Evolutionary conservation across 306 rosid species (phyloP).

Genomic region (Potentilla sterilis): DNA sequence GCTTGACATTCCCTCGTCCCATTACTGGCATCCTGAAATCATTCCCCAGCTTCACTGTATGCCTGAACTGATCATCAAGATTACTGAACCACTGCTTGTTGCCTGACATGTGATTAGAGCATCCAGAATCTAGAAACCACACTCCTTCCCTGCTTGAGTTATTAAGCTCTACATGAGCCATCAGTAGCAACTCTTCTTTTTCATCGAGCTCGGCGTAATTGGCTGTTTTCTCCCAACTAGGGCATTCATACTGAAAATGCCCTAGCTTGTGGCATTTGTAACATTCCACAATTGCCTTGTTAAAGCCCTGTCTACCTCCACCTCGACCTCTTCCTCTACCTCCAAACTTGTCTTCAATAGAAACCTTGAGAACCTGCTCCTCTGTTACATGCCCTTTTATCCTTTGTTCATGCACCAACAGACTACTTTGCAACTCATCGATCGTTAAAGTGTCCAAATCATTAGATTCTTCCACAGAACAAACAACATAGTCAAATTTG

Average conservation of each 20-base stretch:
- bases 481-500: too few relatives aligned
- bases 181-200: not conserved
- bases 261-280: not conserved
- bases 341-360: not conserved
- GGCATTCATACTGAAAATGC: not conserved
- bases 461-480: too few relatives aligned
- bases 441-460: not conserved
- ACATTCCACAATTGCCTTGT: not conserved
- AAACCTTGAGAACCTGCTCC: not conserved
- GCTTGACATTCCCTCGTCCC: not conserved
- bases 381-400: not conserved
- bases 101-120: not conserved
- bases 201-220: conserved; percentile 3
- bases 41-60: not conserved
- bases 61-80: not conserved
- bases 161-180: conserved; percentile 1
- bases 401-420: not conserved
- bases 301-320: not conserved
- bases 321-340: not conserved
- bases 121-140: not conserved
- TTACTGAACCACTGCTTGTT: not conserved
- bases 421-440: not conserved
- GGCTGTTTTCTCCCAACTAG: not conserved
- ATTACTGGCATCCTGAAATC: not conserved
- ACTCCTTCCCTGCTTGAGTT: not conserved